A percentile compares a stretch with the other conserved stretches of the same genome.
These are phyloP conservation scores for Talaromyces nanjingensis DNA, from an alignment of 495 filamentous ascomycete species.

Conservation along the genomic window DNA sequence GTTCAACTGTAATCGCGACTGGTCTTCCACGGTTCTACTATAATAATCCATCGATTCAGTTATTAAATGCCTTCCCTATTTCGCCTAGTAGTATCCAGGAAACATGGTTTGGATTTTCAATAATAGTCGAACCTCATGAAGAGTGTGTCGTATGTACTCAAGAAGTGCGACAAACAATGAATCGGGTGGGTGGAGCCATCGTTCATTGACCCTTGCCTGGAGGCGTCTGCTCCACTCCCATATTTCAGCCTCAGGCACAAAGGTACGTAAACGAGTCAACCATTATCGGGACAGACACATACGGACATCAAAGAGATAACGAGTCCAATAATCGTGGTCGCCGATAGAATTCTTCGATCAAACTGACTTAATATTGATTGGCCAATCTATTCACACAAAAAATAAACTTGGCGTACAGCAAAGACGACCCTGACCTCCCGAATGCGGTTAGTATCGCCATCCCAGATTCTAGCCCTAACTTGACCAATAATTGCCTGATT, in stretches of 20 bases:
- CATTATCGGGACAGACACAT: too few relatives aligned
- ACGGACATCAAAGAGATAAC: too few relatives aligned
- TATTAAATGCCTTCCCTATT: neutral
- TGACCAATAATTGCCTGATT: neutral
- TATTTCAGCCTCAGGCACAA: neutral
- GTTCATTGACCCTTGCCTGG: neutral
- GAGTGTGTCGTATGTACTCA: too few relatives aligned
- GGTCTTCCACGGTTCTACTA: neutral
- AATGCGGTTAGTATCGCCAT: neutral
- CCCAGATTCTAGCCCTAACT: neutral
- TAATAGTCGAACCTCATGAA: too few relatives aligned
- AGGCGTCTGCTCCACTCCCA: neutral
- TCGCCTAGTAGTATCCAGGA: neutral
- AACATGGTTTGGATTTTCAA: neutral
- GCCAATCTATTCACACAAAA: neutral
- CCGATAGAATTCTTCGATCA: too few relatives aligned
- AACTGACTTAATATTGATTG: neutral
- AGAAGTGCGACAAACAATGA: neutral
- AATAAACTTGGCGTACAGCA: neutral
- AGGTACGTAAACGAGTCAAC: too few relatives aligned
- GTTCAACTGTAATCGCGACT: too few relatives aligned
- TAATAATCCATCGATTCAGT: neutral
- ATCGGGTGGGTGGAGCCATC: neutral
- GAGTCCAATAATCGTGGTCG: too few relatives aligned
- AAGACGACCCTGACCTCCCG: too few relatives aligned